A percentile compares a stretch with the other conserved stretches of the same genome.
Conservation (phyloP, 2,329 filamentous ascomycete species). For the Graphilbum sp. region DNA sequence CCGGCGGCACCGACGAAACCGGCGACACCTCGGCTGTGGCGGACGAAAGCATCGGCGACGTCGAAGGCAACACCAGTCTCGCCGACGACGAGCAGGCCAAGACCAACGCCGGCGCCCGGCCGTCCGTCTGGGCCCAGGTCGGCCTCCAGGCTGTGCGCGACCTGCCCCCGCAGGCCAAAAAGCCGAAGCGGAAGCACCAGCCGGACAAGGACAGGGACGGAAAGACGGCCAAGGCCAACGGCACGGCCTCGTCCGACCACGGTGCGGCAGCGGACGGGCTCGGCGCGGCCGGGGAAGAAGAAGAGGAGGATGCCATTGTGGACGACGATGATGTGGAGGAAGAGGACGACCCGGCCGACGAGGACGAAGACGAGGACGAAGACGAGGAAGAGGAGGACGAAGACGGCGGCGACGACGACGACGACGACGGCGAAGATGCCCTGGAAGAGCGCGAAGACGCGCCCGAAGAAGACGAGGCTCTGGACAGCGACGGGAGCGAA, state of each 20-base stretch:
- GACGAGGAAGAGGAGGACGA: conserved; percentile 23
- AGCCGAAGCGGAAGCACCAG: conserved; percentile 18
- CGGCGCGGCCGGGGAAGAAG: conserved; percentile 19
- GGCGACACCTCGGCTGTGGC: too few species aligned
- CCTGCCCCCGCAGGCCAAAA: conserved; percentile 20
- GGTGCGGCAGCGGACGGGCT: conserved; percentile 28
- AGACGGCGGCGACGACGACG: conserved; percentile 25
- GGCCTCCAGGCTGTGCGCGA: conserved; percentile 6
- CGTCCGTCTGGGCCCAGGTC: conserved; percentile 3
- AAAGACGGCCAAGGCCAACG: conserved; percentile 18
- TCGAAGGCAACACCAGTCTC: conserved; percentile 2
- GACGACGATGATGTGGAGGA: conserved; percentile 19
- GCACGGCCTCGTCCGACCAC: conserved; percentile 19
- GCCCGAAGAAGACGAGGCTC: conserved; percentile 39
- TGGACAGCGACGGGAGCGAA: conserved; percentile 46
- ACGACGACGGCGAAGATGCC: conserved; percentile 28
- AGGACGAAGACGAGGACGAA: conserved; percentile 32
- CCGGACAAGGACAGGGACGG: conserved; percentile 5
- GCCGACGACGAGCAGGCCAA: conserved; percentile 5
- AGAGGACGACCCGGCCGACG: conserved; percentile 25
- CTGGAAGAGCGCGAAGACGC: conserved; percentile 21
- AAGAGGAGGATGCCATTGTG: conserved; percentile 12
- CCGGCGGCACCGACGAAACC: neutral
- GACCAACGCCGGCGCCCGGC: neutral
- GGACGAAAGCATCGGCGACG: conserved; percentile 2